Evolutionary conservation across 2,329 filamentous ascomycete species (phyloP), one percentile per base, ranked within the genome.

Genomic region (Colletotrichum theobromicola): DNA sequence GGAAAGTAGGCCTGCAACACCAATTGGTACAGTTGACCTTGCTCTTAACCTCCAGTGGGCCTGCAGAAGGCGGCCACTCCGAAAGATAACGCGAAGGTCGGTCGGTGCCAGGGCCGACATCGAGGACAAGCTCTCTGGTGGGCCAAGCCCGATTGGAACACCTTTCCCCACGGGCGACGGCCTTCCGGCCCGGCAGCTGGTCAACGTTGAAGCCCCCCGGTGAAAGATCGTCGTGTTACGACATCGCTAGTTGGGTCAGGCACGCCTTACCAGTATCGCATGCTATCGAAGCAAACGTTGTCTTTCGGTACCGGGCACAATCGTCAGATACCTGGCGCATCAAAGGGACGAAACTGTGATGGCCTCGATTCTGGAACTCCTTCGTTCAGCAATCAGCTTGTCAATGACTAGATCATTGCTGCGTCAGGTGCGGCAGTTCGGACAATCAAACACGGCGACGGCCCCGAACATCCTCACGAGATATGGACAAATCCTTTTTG

Each of bases 401-500:
- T 30, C 16, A 34, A 70, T 70, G 42, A 21, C 42, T 50, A 50
- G 42, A 50, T 50, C 42, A 50, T 21, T 70, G 62, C 62, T 75
- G 70, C 57, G 55, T 55, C 62, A 76, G 67, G 42, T 78, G 79
- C 78, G 77, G 77, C 79, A 79, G 77, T 77, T 79, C 78, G 76
- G 79, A 67, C 79, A 80, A 81, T 81, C 78, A 81, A 80, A 81
- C 79, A 58, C 21, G 21, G 42, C 34, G 16, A n/a, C 18, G 16
- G 35, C 37, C n/a, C 26, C 28, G 24, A 62, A 15, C 30, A 30
- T 62, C 32, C 60, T 34, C 60, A 21, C n/a, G n/a, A 62, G 34
- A 62, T 24, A 32, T 37, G 34, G 61, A 62, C 60, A 62, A 32
- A 42, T 62, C 60, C 18, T 4, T 26, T 28, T 24, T 28, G 24